phyloP scores from a whole-genome alignment of 139 green algal species.

The Chlorella sp. region DNA sequence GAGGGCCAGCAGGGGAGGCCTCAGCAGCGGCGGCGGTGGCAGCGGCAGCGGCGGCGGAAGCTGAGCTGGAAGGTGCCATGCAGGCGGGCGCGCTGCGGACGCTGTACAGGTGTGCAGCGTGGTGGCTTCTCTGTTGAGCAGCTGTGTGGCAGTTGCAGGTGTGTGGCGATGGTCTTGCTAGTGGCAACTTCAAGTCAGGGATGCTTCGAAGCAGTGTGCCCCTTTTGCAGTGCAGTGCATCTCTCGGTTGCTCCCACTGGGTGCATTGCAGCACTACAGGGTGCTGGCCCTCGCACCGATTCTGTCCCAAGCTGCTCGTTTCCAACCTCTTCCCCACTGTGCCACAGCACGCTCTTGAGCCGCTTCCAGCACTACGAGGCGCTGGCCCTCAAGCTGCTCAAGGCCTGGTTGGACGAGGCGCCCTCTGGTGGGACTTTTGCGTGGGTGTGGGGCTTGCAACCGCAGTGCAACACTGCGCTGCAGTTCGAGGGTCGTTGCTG shows the following conservation, averaged over 20 bases:
- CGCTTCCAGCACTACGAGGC: constrained; percentile 39
- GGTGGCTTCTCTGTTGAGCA: too few relatives aligned
- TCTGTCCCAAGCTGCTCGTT: too few relatives aligned
- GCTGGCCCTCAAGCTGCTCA: constrained; percentile 70
- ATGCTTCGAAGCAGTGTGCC: too few relatives aligned
- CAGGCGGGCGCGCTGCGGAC: too few relatives aligned
- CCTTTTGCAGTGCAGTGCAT: too few relatives aligned
- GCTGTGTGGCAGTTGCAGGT: too few relatives aligned
- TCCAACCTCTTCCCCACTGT: background rate
- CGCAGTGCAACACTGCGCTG: too few relatives aligned
- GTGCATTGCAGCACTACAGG: constrained; percentile 1
- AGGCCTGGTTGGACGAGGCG: constrained; percentile 68
- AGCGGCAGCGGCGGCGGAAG: background rate
- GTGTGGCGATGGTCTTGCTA: background rate
- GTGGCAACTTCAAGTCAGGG: too few relatives aligned
- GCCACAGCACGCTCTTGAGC: background rate
- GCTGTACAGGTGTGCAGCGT: background rate
- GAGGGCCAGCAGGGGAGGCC: background rate
- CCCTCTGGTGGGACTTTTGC: constrained; percentile 41
- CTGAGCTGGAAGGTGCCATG: background rate
- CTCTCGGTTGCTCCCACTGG: too few relatives aligned
- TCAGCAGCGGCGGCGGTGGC: background rate
- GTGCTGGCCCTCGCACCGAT: constrained; percentile 63
- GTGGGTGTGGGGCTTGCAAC: too few relatives aligned
- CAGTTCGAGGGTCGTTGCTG: too few relatives aligned